Evolutionary conservation across 2,329 filamentous ascomycete genomes (phyloP), one percentile per base, ranked within the genome.

Genomic region (Amphichorda felina): DNA sequence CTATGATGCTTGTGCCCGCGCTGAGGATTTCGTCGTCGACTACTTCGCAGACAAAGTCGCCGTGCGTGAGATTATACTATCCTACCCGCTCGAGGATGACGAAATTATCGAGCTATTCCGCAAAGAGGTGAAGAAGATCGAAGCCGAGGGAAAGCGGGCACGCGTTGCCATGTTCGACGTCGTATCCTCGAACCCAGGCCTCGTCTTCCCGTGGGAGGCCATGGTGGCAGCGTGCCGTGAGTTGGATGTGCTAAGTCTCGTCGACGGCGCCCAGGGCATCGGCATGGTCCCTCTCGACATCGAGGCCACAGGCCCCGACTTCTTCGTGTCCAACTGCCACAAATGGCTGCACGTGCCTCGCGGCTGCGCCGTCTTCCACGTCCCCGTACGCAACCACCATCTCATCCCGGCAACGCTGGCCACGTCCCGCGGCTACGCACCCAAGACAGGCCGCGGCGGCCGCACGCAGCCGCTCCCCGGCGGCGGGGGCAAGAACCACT

Each of bases 331-430:
- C 37, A 95, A 95, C 54, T 84, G 78, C 46, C 84, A 94, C 63
- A 94, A 94, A 63, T 96, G 89, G 89, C 74, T 95, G 7, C 79
- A 75, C 49, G 73, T 75, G 1, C 89, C 88, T 1, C 76, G 88
- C 22, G 81, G 79, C 13, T 87, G 82, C 51, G 86, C 86, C 3
- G 63, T 91, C 4, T 73, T 95, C 43, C 82, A 93, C 56, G 82
- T 91, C 1, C 82, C 87, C 0, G 40, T 65, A 14, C 70, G 80
- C 16, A 87, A 93, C 54, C 89, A 95, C 54, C 60, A 65, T 33
- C 56, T 93, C 30, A 75, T 95, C 29, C 71, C 76, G 11, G 78
- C 78, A 2, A 79, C 84, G 0, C 55, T 93, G 21, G 83, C 86
- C 0, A 94, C 86, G 0, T 86, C 79, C 27, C 83, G 88, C 53